These are phyloP conservation scores for Rhizopogon rudus DNA, from an alignment of 768 basidiomycete genomes.

Conservation along the genomic window DNA sequence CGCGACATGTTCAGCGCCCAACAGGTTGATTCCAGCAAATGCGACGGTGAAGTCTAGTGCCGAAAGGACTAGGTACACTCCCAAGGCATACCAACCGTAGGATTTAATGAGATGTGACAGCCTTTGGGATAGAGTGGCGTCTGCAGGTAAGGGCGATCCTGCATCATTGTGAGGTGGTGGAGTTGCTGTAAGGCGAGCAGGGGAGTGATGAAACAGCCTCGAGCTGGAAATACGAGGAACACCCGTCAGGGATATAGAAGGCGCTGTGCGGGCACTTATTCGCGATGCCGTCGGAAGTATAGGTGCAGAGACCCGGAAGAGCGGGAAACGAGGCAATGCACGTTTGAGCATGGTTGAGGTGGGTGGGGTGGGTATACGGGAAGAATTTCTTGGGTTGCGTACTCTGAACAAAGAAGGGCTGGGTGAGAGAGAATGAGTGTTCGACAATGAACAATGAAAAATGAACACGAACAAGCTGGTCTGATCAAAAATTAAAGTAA, in stretches of 20 bases:
- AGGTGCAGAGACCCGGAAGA: conserved; percentile 41
- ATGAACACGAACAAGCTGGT: not conserved
- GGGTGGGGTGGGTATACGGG: not conserved
- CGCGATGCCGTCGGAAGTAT: conserved; percentile 46
- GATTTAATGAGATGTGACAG: conserved; percentile 82
- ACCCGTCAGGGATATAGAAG: conserved; percentile 24
- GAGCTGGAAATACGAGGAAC: conserved; percentile 26
- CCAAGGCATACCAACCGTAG: conserved; percentile 95
- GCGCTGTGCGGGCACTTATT: conserved; percentile 24
- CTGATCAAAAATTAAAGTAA: too few species aligned
- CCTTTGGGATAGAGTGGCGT: conserved; percentile 59
- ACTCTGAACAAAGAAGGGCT: not conserved
- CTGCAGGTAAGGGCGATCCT: conserved; percentile 32
- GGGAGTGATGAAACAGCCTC: conserved; percentile 47
- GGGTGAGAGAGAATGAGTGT: not conserved
- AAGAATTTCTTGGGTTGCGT: not conserved
- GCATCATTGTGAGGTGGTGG: conserved; percentile 12
- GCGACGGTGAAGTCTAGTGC: conserved; percentile 80
- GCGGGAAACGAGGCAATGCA: conserved; percentile 39
- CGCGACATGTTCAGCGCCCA: conserved; percentile 89
- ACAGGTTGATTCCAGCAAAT: conserved; percentile 76
- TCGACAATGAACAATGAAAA: not conserved
- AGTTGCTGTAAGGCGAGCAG: conserved; percentile 40
- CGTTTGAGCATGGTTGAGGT: conserved; percentile 30
- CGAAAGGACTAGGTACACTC: conserved; percentile 75